Evolutionary conservation across 176 grass and related monocot species (phyloP), one percentile per base, ranked within the genome.

Genomic region (Olyra latifolia): DNA sequence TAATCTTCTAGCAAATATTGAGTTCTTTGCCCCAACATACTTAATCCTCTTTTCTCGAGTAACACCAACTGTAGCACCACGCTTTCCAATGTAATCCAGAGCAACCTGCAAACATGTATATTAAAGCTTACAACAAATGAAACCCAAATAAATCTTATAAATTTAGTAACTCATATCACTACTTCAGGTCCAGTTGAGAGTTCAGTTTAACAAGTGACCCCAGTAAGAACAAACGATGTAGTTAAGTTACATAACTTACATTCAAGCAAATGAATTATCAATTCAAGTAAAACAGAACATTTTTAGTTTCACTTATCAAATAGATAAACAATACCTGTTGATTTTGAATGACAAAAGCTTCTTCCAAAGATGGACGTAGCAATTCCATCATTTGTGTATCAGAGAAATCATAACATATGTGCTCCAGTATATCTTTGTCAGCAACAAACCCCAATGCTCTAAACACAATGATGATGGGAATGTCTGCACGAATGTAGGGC

Each of bases 371-470:
- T 66, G 96, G 96, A 12, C 96, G 74, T 42, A 99, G 66, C 64
- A 99, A 82, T 82, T 99, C 96, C 96, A 99, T 99, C 96, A 99
- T 99, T 89, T 99, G 92, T 58, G 92, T 91, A 87, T 99, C 96
- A 54, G 88, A 87, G 43, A 99, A 99, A 69, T 95, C 96, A 49
- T 99, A 99, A 80, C 96, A 99, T 81, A 99, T 99, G 69, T 99
- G 96, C 69, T 99, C 96, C 8, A 99, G 70, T 43, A 99, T 99
- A 90, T 99, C 96, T 91, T 99, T 99, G 77, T 99, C 96, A 39
- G 96, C 96, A 84, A 99, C 96, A 89, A 99, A 99, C 73, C 96
- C 96, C 78, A 99, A 83, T 86, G 96, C 96, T 70, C 96, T 82
- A 39, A 99, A 99, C 41, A 99, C 93, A 64, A 99, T 95, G 67